A percentile compares a stretch with the other conserved stretches of the same genome.
These are phyloP conservation scores for Ustilago crameri DNA, from an alignment of 1,284 basidiomycete species.

Conservation along the genomic window DNA sequence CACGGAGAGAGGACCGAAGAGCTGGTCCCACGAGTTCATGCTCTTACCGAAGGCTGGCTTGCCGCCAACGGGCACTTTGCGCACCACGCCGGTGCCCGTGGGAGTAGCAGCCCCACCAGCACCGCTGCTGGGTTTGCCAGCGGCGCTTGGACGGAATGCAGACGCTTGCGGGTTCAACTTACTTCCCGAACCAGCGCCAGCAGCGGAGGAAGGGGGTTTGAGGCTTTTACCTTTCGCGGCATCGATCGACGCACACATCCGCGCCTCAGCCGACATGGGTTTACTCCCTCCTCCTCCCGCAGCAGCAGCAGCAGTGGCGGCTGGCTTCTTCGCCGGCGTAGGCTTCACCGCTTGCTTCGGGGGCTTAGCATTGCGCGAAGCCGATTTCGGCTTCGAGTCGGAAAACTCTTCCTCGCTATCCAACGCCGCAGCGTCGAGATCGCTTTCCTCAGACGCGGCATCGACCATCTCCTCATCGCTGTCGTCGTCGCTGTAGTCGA, in stretches of 20 bases:
- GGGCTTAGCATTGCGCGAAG: conserved; percentile 3
- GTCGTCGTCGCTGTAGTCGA: conserved; percentile 30
- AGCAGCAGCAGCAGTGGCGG: conserved; percentile 2
- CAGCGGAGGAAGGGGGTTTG: conserved; percentile 6
- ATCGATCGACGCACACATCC: conserved; percentile 45
- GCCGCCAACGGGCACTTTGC: conserved; percentile 15
- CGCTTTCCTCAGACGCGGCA: conserved; percentile 21
- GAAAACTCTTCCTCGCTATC: conserved; percentile 27
- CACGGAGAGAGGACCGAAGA: conserved; percentile 39
- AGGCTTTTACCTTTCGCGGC: conserved; percentile 37
- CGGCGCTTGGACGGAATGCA: conserved; percentile 27
- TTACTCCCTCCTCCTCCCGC: conserved; percentile 9
- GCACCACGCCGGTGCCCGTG: not conserved
- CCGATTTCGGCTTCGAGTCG: conserved; percentile 6
- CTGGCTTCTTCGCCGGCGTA: conserved; percentile 5
- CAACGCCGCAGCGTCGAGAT: conserved; percentile 26
- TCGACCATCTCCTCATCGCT: conserved; percentile 35
- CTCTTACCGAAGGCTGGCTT: conserved; percentile 46
- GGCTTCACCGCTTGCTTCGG: conserved; percentile 6
- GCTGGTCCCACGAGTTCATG: conserved; percentile 50
- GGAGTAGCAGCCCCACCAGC: conserved; percentile 9
- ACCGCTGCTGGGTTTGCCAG: conserved; percentile 7
- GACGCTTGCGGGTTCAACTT: conserved; percentile 43
- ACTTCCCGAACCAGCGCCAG: conserved; percentile 3
- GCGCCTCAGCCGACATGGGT: conserved; percentile 32